Evolutionary conservation across 2,329 filamentous ascomycete genomes (phyloP), one percentile per base, ranked within the genome.

Genomic region (Pseudopithomyces chartarum): DNA sequence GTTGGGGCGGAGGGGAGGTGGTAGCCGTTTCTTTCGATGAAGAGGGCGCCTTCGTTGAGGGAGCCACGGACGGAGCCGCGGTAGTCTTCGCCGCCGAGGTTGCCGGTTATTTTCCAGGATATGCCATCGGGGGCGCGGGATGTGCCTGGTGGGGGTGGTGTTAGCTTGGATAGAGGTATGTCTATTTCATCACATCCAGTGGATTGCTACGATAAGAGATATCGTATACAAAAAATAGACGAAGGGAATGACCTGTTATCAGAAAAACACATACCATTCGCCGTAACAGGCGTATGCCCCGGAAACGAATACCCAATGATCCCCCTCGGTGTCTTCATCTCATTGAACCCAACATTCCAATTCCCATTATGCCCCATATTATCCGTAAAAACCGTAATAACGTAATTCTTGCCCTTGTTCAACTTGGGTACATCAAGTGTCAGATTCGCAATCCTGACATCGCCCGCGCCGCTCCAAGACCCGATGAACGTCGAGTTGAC

Each of bases 331-430:
- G 76, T 74, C 77, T 89, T 89, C 80, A 88, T 88, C 22, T 70
- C 64, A 26, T 73, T 70, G 39, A 57, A 63, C 2, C 73, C 72
- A 12, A 85, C 81, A 4, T 76, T 74, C 78, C 82, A 85, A 68
- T 89, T 86, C 60, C 88, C 86, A 54, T 90, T 82, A 1, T 90
- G 78, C 0, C 90, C 89, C 78, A 87, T 90, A 69, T 87, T 87
- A 70, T 92, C 90, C 10, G 91, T 78, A 0, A 92, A 69, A 0
- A 92, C 77, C 0, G 89, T 92, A 56, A 92, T 67, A 8, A 89
- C 79, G 64, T 90, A 86, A 0, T 73, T 60, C n/a, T 79, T 75
- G 6, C 83, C 85, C 0, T 77, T 67, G 0, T 65, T 60, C 6
- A 90, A 77, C 3, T 75, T 72, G 0, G 85, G 80, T 0, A 90